A percentile compares a stretch with the other conserved stretches of the same genome.
Evolutionary conservation across 768 basidiomycete species (phyloP).

Genomic region (Suillus alpinus): DNA sequence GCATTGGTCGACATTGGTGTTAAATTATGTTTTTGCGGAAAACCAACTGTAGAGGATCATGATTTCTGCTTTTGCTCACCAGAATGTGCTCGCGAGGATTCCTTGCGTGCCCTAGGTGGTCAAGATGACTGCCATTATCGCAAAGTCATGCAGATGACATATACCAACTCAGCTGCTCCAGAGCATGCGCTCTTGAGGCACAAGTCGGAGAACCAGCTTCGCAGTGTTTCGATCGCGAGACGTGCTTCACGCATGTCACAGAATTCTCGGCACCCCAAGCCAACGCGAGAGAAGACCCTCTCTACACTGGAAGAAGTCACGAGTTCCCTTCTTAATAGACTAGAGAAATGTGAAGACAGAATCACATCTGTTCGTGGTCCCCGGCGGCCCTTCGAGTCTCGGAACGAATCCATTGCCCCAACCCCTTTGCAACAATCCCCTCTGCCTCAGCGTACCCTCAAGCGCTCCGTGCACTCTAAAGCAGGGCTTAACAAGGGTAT

Average conservation of each 20-base stretch:
- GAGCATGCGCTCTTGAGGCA: constrained; percentile 9
- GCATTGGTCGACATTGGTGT: constrained; percentile 9
- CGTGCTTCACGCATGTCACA: background rate
- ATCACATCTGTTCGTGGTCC: background rate
- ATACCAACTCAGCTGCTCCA: constrained; percentile 3
- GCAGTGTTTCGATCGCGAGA: background rate
- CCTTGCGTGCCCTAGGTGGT: constrained; percentile 22
- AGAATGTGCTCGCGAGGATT: constrained; percentile 24
- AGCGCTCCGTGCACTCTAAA: constrained; percentile 6
- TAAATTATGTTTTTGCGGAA: constrained; percentile 26
- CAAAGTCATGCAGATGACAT: constrained; percentile 15
- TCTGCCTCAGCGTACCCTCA: constrained; percentile 10
- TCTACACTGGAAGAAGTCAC: constrained; percentile 22
- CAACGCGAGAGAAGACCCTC: background rate
- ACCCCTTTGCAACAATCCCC: constrained; percentile 9
- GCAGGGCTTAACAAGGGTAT: constrained; percentile 7
- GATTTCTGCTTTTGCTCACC: constrained; percentile 30
- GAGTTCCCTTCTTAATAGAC: constrained; percentile 5
- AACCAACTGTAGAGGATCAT: constrained; percentile 18
- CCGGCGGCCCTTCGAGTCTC: constrained; percentile 5
- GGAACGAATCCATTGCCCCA: background rate
- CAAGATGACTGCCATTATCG: constrained; percentile 25
- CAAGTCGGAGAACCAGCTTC: constrained; percentile 11
- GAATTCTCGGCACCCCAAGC: background rate
- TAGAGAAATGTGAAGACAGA: constrained; percentile 6